Base-by-base conservation (phyloP, 768 basidiomycete species). In the Amanita polypyramis region DNA sequence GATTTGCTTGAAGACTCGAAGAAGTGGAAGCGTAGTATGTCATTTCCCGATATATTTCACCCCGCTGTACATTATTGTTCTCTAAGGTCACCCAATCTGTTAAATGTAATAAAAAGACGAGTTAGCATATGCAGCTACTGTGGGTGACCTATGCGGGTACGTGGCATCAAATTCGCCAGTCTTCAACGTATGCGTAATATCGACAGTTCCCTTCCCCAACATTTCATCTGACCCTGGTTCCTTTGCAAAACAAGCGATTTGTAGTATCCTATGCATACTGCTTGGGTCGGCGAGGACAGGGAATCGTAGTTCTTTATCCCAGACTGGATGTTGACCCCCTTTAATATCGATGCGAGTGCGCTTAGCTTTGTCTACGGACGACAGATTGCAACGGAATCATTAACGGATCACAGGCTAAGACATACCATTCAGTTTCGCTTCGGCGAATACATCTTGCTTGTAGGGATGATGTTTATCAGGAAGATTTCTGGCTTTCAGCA, bases 311-410 rank as follows among this genome's bases (percentile, higher is more conserved):
- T 96, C 92, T 29, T 80, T 80, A 59, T 96, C 93, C 91, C 93
- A 97, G 51, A 82, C 77, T 2, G 94, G 94, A 63, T 89, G 85
- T 59, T 97, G 94, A 0, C 94, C 94, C 2, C 93, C 93, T 59
- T 83, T 90, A 54, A 80, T 70, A 57, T 90, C 85, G 51, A 81
- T 73, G 45, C 76, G 70, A 0, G 90, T 92, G 49, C 76, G 75
- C 58, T 86, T 79, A 44, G 75, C 80, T 14, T 68, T 67, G 33
- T 80, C 79, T 62, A 69, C 33, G 38, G 36, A 52, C 8, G 12
- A 12, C 14, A 6, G 10, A 41, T 41, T 19, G 21, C 5, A 27
- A 21, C 20, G 10, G 6, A 25, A 41, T 25, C 17, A 37, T 27
- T 21, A 14, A 49, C 11, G 11, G 12, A 46, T 39, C n/a, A 19